Evolutionary conservation across 2,329 filamentous ascomycete genomes (phyloP), one percentile per base, ranked within the genome.

Genomic region (Sporothrix globosa): DNA sequence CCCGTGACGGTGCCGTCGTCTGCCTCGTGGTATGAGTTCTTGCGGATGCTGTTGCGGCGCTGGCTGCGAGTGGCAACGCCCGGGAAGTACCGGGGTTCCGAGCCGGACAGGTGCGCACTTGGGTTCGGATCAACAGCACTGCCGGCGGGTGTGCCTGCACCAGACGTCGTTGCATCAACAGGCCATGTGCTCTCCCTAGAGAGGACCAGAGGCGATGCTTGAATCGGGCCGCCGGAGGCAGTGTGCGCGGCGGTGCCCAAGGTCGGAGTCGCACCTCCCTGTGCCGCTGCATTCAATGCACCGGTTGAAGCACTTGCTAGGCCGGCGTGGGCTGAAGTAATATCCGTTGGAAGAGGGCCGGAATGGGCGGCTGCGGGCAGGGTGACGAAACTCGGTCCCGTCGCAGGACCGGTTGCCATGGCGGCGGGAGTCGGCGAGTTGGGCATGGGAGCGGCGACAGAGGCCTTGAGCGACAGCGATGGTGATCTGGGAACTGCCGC

Each of bases 11-110:
- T 58, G n/a, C 44, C 44, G 24, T 72, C 70, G 63, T 83, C 81
- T n/a, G 76, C 76, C 71, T 82, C 81, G 50, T 82, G 79, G 65
- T 75, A 74, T 53, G 81, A 82, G 63, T 76, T 77, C 69, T 79
- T 78, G 52, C 80, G 77, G 71, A 77, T 77, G 68, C 84, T 85
- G 56, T 80, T 81, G 67, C 78, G 82, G 67, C 83, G 80, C 63
- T 81, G 81, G 76, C 83, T 83, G 69, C 85, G 80, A 19, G 84
- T 83, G 58, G 93, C 85, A 44, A 93, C 85, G 0, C 91, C 91
- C 0, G 91, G 91, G 74, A 92, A 91, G 73, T 92, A 88, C 73
- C 84, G 86, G 13, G 90, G 91, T 77, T 92, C 90, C 65, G 82
- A 84, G 3, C 85, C 87, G 14, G 83, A 86, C 13, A 88, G 76